Evolutionary conservation across 768 basidiomycete genomes (phyloP).

Genomic region (Lepiota venenata): DNA sequence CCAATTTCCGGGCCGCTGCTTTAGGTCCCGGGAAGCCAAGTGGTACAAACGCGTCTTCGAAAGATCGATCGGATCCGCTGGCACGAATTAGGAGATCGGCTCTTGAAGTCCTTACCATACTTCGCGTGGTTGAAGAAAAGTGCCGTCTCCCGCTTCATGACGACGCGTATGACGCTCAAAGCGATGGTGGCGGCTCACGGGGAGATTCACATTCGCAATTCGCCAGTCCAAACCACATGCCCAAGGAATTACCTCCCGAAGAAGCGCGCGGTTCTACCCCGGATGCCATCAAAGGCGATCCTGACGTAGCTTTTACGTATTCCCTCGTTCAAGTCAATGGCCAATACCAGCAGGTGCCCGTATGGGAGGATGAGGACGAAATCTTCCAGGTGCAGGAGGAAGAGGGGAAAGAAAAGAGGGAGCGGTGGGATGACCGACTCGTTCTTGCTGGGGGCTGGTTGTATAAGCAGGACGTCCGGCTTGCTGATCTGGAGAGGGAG

Average conservation of each 20-base stretch:
- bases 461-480: slow-evolving; percentile 62
- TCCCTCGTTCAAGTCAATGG: slow-evolving; percentile 70
- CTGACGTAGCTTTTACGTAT: slow-evolving; percentile 63
- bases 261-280: slow-evolving; percentile 26
- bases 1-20: slow-evolving; percentile 55
- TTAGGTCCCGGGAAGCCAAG: slow-evolving; percentile 36
- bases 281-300: slow-evolving; percentile 37
- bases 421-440: slow-evolving; percentile 79
- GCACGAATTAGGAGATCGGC: slow-evolving; percentile 72
- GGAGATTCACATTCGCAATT: slow-evolving; percentile 34
- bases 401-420: slow-evolving; percentile 49
- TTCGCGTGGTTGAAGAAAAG: slow-evolving; percentile 79
- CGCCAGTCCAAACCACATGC: slow-evolving; percentile 34
- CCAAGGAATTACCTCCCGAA: slow-evolving; percentile 35
- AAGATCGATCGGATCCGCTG: slow-evolving; percentile 51
- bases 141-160: slow-evolving; percentile 74
- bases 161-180: slow-evolving; percentile 80
- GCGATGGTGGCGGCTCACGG: slow-evolving; percentile 53
- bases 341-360: slow-evolving; percentile 59
- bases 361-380: slow-evolving; percentile 78
- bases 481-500: slow-evolving; percentile 56
- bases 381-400: slow-evolving; percentile 40
- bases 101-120: slow-evolving; percentile 75
- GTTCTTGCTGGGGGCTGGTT: slow-evolving; percentile 83
- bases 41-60: slow-evolving; percentile 17